Evolutionary conservation across 805 yeast genomes (phyloP).

Genomic region (Yamadazyma sp.): DNA sequence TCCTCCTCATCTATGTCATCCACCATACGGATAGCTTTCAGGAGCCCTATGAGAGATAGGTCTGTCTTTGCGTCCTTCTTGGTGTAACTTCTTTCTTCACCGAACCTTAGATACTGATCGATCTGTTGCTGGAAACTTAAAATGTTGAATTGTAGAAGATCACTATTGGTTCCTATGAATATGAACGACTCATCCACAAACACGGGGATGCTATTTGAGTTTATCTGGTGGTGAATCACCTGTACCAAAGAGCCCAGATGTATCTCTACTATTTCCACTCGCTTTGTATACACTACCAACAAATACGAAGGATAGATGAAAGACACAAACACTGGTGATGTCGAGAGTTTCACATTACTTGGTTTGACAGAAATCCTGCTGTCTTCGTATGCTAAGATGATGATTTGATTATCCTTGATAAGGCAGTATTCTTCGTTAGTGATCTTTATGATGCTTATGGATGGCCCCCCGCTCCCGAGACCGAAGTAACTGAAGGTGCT

Average conservation of each 20-base stretch:
- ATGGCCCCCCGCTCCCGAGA: conserved; percentile 29
- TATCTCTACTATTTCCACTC: conserved; percentile 35
- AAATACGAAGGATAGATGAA: conserved; percentile 35
- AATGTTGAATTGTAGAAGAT: conserved; percentile 31
- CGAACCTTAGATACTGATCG: conserved; percentile 30
- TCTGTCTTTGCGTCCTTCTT: conserved; percentile 28
- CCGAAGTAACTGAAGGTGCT: conserved; percentile 41
- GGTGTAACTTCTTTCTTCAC: conserved; percentile 19
- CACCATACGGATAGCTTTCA: conserved; percentile 33
- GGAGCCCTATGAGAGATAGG: conserved; percentile 30
- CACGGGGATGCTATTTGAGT: conserved; percentile 18
- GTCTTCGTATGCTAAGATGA: conserved; percentile 15
- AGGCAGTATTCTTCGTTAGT: conserved; percentile 21
- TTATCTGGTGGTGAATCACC: conserved; percentile 31
- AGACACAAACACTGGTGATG: conserved; percentile 26
- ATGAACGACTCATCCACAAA: conserved; percentile 8
- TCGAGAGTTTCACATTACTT: conserved; percentile 24
- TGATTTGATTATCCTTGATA: conserved; percentile 34
- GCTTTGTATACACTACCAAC: conserved; percentile 30
- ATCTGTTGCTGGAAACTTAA: conserved; percentile 32
- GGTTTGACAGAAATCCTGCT: conserved; percentile 12
- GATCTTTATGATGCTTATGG: conserved; percentile 21
- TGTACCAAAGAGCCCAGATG: conserved; percentile 37
- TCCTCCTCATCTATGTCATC: conserved; percentile 24
- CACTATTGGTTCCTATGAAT: conserved; percentile 30